Evolutionary conservation across 148 eudicot species (phyloP), one percentile per base, ranked within the genome.

Genomic region (Heliamphora exappendiculata): DNA sequence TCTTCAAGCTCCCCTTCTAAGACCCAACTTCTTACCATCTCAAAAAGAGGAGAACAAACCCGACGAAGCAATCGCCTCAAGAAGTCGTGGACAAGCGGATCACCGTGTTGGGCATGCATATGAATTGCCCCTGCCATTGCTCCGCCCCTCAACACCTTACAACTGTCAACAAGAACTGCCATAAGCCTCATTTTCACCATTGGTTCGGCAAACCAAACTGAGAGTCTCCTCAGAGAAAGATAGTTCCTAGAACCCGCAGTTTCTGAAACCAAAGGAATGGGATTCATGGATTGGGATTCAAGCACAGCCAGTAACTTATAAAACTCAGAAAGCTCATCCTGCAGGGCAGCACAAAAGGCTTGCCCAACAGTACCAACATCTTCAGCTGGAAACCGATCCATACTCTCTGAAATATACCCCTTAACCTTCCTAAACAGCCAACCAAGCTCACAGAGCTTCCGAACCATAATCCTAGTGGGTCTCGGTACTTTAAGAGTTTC

Each of bases 11-110:
- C 99, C 68, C 99, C 99, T 86, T 92, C 97, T 79, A 92, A 80
- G 24, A 95, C 99, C 99, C 99, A 95, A 78, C 97, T 95, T 86
- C 97, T 87, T 81, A 95, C 99, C 99, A 95, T 95, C 80, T 95
- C 99, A 87, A 95, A 95, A 71, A 95, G 86, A 6, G 99, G 99
- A 10, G 97, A 92, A 72, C 96, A 92, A 69, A 92, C 99, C 44
- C 99, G 80, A 22, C 91, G 90, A 39, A 95, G 89, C 63, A 95
- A 80, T 77, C 91, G 81, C 70, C 84, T 91, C 99, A 95, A 92
- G 74, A 95, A 95, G 37, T 91, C 94, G 67, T 91, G 89, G 59
- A 95, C 96, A 39, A 95, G 84, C 0, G 99, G 99, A 67, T 95
- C 99, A 45, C 99, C 99, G 80, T 95, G 99, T 67, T 91, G 96